Evolutionary conservation across 1,139 yeast genomes (phyloP), one percentile per base, ranked within the genome.

Genomic region (Pichia sp.): DNA sequence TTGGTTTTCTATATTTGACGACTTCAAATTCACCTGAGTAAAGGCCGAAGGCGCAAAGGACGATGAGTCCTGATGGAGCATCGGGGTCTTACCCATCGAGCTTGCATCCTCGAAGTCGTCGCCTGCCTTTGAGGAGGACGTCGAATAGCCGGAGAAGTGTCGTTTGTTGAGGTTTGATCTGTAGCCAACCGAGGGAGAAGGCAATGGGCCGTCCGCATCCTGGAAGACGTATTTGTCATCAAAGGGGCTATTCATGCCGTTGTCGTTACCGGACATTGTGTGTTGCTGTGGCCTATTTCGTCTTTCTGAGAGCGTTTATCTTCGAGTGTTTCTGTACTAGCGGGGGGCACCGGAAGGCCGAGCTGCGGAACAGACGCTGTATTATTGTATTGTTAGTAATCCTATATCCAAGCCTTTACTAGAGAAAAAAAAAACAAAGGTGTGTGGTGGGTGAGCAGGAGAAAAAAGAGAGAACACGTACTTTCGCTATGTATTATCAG

Each of bases 221-320:
- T 54, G 53, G 33, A 66, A 64, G 34, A 60, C 62, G 48, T 58
- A 62, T 36, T 62, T 63, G 54, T 67, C 70, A 53, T 64, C 67
- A 58, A 67, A 67, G 2, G 70, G 70, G 43, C 68, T 65, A 31
- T 50, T 45, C 2, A 43, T 31, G 12, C 33, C 38, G 40, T 53
- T 46, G 2, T 31, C 42, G 12, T 49, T 53, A n/a, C 38, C 42
- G 30, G 57, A 54, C 57, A 54, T 54, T 42, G 31, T 48, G 36
- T 3, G 14, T 20, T 6, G 24, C 24, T 20, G 24, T 20, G 24
- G 24, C 24, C 24, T 20, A 20, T 20, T 20, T 20, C 24, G 24
- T 20, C 24, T 20, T 20, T 20, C 24, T 20, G 24, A 2, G 24
- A 20, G 24, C 24, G 24, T 20, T 20, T 20, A 20, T 20, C 24